Evolutionary conservation across 2,329 filamentous ascomycete genomes (phyloP).

Genomic region (Fusarium sp.): DNA sequence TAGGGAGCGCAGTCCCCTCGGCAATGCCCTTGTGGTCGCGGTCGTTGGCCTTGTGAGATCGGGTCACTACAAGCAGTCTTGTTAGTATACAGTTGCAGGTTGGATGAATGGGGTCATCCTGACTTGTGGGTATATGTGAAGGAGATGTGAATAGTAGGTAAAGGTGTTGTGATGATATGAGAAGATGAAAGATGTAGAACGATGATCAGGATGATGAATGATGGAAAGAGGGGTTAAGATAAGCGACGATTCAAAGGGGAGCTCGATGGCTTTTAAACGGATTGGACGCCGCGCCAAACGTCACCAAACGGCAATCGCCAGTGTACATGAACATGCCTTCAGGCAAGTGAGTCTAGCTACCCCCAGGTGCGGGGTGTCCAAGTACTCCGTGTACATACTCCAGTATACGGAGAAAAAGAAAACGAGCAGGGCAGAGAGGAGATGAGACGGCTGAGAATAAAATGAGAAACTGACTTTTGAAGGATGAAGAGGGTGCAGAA

Average conservation of each 20-base stretch:
- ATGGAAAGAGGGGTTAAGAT: constrained; percentile 40
- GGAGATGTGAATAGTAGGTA: not conserved
- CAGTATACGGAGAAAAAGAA: constrained; percentile 22
- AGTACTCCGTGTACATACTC: constrained; percentile 41
- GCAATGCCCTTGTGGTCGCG: constrained; percentile 87
- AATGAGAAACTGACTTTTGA: constrained; percentile 38
- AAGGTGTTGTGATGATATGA: constrained; percentile 15
- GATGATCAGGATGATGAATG: constrained; percentile 29
- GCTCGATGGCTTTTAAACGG: constrained; percentile 44
- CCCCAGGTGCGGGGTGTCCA: constrained; percentile 37
- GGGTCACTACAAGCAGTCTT: constrained; percentile 78
- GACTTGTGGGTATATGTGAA: constrained; percentile 36
- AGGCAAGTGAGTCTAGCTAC: constrained; percentile 18
- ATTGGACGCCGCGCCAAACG: constrained; percentile 39
- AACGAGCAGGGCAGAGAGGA: not conserved
- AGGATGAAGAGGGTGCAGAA: constrained; percentile 7
- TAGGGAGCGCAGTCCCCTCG: constrained; percentile 76
- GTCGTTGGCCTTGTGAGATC: constrained; percentile 95
- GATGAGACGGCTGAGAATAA: constrained; percentile 7
- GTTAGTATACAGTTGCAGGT: constrained; percentile 16
- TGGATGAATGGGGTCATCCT: constrained; percentile 18
- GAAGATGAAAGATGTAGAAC: constrained; percentile 18
- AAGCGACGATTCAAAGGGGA: constrained; percentile 24
- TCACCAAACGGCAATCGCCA: constrained; percentile 40
- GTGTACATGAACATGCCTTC: constrained; percentile 20